Base-by-base conservation (phyloP, 75 land plant species). In the Ceratopteris richardii region DNA sequence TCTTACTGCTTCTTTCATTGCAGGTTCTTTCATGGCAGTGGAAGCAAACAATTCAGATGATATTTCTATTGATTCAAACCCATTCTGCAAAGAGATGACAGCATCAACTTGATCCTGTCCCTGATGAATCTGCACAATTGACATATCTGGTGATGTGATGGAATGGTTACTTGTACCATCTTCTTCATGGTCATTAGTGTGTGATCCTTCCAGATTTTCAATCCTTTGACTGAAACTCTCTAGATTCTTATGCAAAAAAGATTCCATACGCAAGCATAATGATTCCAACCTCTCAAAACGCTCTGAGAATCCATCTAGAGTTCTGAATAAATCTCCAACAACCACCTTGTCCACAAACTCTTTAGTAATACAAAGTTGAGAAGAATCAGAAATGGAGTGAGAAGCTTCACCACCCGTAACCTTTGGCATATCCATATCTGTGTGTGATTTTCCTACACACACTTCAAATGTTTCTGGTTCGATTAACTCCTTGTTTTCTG, bases 251-350 rank as follows among this genome's bases (percentile, higher is more conserved):
- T 72, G 46, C 72, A 87, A 61, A 20, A 66, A 77, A 25, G 78
- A 81, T 69, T 87, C 91, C 68, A 87, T 77, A 51, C 75, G 79
- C 60, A 68, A 33, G 50, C 64, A 75, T 29, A 66, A 33, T 48
- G 67, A 63, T 51, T 83, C 91, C 55, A 87, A 47, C 58, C 73
- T 80, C 42, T 62, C 62, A 18, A 87, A 66, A 11, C 77, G 76
- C 25, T 55, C 53, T 59, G 71, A 60, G 31, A 87, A 64, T 27
- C 71, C 56, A 17, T 73, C 74, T 71, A 82, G 19, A 26, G 54
- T 52, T 11, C 5, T 18, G 23, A 24, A 21, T 3, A 23, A 5
- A 2, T 23, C 29, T 14, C 14, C 25, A 1, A 6, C 14, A 12
- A 26, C 5, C 14, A 22, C 16, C 1, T 23, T 4, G 28, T 24